Evolutionary conservation across 2,329 filamentous ascomycete species (phyloP).

Genomic region (Cytospora piceicola): DNA sequence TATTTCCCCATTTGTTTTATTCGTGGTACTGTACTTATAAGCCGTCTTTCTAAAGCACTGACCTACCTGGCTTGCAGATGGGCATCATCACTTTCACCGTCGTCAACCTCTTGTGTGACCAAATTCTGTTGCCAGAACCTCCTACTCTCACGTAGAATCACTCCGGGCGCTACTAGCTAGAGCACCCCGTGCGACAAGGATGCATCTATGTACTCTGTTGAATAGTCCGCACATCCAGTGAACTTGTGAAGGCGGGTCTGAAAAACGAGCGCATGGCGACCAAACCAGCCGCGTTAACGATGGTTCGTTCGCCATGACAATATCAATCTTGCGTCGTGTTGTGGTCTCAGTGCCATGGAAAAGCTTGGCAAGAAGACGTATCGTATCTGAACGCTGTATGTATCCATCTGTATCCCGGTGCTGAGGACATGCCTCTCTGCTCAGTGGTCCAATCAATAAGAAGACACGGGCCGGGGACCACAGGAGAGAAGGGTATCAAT

Average conservation of each 20-base stretch:
- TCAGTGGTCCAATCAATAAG: not conserved
- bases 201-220: slow-evolving; percentile 59
- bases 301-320: slow-evolving; percentile 31
- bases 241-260: slow-evolving; percentile 63
- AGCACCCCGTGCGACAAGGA: not conserved
- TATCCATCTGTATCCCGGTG: not conserved
- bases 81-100: no score
- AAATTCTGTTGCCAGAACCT: no score
- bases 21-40: no score
- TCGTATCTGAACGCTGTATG: slow-evolving; percentile 64
- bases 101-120: no score
- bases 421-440: not conserved
- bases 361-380: slow-evolving; percentile 60
- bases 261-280: slow-evolving; percentile 55
- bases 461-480: not conserved
- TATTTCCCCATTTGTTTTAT: no score
- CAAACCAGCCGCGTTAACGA: slow-evolving; percentile 30
- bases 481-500: slow-evolving; percentile 31
- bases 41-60: no score
- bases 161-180: no score
- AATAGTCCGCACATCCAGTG: slow-evolving; percentile 66
- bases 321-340: slow-evolving; percentile 62
- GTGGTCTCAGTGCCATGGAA: slow-evolving; percentile 62
- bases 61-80: no score
- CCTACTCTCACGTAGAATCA: no score